Evolutionary conservation across 192 early-diverging fungal genomes (phyloP).

Genomic region (Dissophora ornata): DNA sequence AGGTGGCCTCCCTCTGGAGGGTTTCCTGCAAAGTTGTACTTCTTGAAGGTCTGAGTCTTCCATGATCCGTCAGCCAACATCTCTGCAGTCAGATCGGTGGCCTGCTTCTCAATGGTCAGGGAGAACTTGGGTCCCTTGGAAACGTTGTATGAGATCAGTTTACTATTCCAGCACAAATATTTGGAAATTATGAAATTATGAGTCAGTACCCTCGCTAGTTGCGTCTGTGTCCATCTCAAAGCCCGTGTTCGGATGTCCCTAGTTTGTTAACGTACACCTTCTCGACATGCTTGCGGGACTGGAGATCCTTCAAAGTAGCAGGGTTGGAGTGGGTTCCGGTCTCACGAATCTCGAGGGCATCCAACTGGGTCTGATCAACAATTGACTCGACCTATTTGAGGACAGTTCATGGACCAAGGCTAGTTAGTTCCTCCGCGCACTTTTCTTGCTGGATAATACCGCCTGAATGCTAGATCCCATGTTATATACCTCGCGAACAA

Average conservation of each 20-base stretch:
- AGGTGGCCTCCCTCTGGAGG: conserved; percentile 87
- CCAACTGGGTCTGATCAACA: conserved; percentile 84
- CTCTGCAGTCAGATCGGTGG: conserved; percentile 93
- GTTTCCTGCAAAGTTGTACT: conserved; percentile 98
- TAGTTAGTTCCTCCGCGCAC: too few relatives aligned
- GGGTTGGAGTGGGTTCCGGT: conserved; percentile 72
- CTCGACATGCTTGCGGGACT: conserved; percentile 79
- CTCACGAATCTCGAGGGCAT: conserved; percentile 74
- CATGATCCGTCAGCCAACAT: conserved; percentile 91
- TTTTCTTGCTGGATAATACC: too few relatives aligned
- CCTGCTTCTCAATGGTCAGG: conserved; percentile 85
- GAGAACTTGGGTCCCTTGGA: conserved; percentile 92
- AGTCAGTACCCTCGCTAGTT: too few relatives aligned
- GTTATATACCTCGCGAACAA: conserved; percentile 70
- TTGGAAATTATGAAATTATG: too few relatives aligned
- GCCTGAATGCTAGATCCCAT: too few relatives aligned
- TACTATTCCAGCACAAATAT: conserved; percentile 69
- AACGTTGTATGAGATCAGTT: conserved; percentile 84
- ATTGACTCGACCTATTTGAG: conserved; percentile 81
- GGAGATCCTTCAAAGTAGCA: conserved; percentile 78
- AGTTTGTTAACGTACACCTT: conserved; percentile 63
- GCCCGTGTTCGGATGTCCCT: neutral
- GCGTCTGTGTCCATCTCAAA: neutral
- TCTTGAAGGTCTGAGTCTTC: conserved; percentile 96
- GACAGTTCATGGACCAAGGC: too few relatives aligned